Evolutionary conservation across 2,329 filamentous ascomycete species (phyloP).

Genomic region (Trichoderma sp.): DNA sequence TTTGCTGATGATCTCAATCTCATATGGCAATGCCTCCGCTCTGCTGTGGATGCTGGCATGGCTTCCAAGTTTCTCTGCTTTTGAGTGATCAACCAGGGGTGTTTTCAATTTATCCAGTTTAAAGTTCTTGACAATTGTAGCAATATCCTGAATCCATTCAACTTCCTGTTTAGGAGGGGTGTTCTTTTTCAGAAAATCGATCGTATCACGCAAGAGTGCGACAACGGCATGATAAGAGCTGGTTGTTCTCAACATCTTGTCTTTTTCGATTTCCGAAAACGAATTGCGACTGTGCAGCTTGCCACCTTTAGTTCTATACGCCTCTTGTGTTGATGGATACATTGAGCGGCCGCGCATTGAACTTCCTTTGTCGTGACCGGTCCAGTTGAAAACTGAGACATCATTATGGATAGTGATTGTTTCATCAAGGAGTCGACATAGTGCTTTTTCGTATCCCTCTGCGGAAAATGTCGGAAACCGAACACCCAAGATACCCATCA

Average conservation of each 20-base stretch:
- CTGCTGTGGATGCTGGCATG: not conserved
- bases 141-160: conserved; percentile 7
- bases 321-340: conserved; percentile 17
- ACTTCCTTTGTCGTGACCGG: conserved; percentile 11
- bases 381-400: conserved; percentile 19
- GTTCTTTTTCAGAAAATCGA: conserved; percentile 10
- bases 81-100: not conserved
- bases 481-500: conserved; percentile 19
- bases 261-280: not conserved
- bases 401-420: conserved; percentile 14
- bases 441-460: conserved; percentile 18
- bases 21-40: not conserved
- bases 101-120: not conserved
- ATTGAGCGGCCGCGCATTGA: conserved; percentile 18
- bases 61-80: not conserved
- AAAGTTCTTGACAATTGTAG: not conserved
- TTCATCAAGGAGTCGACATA: conserved; percentile 18
- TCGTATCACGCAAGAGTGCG: not conserved
- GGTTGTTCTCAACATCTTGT: conserved; percentile 1
- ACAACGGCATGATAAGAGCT: not conserved
- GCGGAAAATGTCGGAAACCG: conserved; percentile 19
- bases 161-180: conserved; percentile 2
- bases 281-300: not conserved
- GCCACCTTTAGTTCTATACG: not conserved
- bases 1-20: conserved; percentile 13